Evolutionary conservation across 345 rosid genomes (phyloP).

Genomic region (Salix dunnii): DNA sequence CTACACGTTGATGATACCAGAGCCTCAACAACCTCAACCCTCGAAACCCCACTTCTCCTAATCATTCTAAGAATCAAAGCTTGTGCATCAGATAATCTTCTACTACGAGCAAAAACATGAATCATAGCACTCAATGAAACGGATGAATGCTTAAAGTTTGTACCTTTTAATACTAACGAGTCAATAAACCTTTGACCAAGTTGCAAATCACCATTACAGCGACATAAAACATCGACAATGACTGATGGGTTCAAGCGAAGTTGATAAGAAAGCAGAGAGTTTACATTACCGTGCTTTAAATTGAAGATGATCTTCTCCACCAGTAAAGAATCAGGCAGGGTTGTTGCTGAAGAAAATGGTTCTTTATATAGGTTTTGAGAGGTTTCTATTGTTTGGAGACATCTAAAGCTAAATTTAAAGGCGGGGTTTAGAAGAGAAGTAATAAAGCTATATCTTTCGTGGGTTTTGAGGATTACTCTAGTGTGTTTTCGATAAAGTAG

Average conservation of each 20-base stretch:
- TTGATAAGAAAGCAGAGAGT: slow-evolving; percentile 32
- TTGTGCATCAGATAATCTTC: slow-evolving; percentile 73
- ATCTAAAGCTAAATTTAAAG: slow-evolving; percentile 10
- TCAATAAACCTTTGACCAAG: slow-evolving; percentile 45
- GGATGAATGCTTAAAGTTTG: slow-evolving; percentile 53
- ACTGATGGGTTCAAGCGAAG: slow-evolving; percentile 44
- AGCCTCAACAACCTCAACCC: slow-evolving; percentile 48
- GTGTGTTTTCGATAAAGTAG: slow-evolving; percentile 11
- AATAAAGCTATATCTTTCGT: background rate
- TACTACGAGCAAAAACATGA: slow-evolving; percentile 47
- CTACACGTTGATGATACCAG: slow-evolving; percentile 35
- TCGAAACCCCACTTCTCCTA: slow-evolving; percentile 69
- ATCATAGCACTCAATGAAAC: slow-evolving; percentile 62
- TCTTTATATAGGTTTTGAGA: slow-evolving; percentile 13
- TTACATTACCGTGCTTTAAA: slow-evolving; percentile 47
- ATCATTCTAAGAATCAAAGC: slow-evolving; percentile 68
- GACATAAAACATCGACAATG: slow-evolving; percentile 52
- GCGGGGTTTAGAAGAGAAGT: background rate
- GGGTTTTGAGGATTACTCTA: background rate
- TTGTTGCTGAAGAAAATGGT: slow-evolving; percentile 22
- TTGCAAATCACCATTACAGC: slow-evolving; percentile 47
- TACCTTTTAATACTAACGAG: slow-evolving; percentile 27
- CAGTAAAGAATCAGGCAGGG: slow-evolving; percentile 35
- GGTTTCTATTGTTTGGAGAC: slow-evolving; percentile 19
- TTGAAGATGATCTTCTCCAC: slow-evolving; percentile 58